These are phyloP conservation scores for Thermoascus crustaceus DNA, from an alignment of 2,329 filamentous ascomycete genomes.

Conservation along the genomic window DNA sequence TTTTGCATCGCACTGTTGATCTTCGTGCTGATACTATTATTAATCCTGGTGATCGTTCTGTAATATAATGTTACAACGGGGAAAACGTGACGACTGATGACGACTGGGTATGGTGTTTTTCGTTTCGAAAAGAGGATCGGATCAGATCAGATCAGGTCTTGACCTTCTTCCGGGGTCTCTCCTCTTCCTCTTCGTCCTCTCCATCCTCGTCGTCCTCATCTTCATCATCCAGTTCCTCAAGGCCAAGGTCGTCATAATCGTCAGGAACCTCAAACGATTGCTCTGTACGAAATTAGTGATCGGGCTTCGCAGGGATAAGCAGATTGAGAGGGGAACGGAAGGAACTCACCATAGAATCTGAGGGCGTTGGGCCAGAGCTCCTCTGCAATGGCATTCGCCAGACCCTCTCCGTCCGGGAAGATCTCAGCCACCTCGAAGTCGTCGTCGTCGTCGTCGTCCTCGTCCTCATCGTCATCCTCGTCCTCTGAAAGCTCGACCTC, in stretches of 20 bases:
- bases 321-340: too few species aligned
- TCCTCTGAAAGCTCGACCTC: too few species aligned
- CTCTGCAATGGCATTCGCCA: conserved; percentile 73
- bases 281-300: conserved; percentile 42
- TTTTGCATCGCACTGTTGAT: conserved; percentile 89
- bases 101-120: not conserved
- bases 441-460: conserved; percentile 42
- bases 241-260: conserved; percentile 55
- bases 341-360: conserved; percentile 75
- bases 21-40: conserved; percentile 74
- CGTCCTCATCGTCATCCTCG: conserved; percentile 35
- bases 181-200: conserved; percentile 29
- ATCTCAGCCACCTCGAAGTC: conserved; percentile 66
- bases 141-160: conserved; percentile 10
- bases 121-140: not conserved
- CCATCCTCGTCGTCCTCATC: conserved; percentile 40
- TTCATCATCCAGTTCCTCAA: conserved; percentile 50
- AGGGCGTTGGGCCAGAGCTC: conserved; percentile 84
- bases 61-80: conserved; percentile 33
- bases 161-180: conserved; percentile 18
- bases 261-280: conserved; percentile 64
- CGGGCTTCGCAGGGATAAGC: not conserved
- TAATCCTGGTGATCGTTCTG: conserved; percentile 66
- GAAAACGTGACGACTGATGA: conserved; percentile 5
- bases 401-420: conserved; percentile 76